phyloP scores from a whole-genome alignment of 495 filamentous ascomycete genomes.

The Ascodesmis nigricans region DNA sequence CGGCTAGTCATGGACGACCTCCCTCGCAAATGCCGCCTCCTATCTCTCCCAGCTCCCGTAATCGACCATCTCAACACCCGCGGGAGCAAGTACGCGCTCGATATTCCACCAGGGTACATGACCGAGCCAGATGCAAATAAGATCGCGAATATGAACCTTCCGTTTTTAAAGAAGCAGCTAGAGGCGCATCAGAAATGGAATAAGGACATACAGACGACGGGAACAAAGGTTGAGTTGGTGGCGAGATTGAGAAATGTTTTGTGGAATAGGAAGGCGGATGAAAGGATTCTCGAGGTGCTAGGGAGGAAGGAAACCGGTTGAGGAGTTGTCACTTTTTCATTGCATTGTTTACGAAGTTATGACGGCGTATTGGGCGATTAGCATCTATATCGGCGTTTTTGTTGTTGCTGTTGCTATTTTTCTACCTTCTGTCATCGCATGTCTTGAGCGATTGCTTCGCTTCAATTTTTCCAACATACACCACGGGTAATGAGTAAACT shows the following conservation, averaged over 20 bases:
- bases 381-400: neutral
- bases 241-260: constrained; percentile 16
- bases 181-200: constrained; percentile 20
- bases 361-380: neutral
- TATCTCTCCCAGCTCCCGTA: constrained; percentile 18
- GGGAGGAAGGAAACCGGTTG: constrained; percentile 7
- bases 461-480: too few species aligned
- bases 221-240: constrained; percentile 18
- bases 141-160: constrained; percentile 12
- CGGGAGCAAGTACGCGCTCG: constrained; percentile 11
- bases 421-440: neutral
- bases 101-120: constrained; percentile 19
- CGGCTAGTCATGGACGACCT: constrained; percentile 17
- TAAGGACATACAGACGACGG: constrained; percentile 16
- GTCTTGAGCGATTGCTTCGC: neutral
- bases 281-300: constrained; percentile 13
- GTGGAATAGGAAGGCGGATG: constrained; percentile 17
- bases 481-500: too few species aligned
- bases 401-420: neutral
- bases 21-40: constrained; percentile 15
- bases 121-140: constrained; percentile 11
- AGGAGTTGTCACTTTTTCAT: neutral
- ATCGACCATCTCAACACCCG: constrained; percentile 17
- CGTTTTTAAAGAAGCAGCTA: constrained; percentile 21
- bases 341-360: neutral